These are phyloP conservation scores for Quercus lobata DNA, from an alignment of 331 rosid species.

Conservation along the genomic window DNA sequence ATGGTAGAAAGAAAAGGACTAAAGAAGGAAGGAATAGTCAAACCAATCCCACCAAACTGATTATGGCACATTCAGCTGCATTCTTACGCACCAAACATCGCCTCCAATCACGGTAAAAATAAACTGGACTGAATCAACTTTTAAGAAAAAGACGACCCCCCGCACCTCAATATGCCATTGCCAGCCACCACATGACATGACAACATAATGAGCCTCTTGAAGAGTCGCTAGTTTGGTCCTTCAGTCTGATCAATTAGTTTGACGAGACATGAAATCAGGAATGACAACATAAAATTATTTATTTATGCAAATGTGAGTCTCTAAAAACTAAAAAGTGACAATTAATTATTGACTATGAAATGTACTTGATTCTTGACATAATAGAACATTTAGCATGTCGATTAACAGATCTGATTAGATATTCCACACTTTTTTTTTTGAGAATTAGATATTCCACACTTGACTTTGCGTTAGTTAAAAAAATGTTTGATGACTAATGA, in stretches of 20 bases:
- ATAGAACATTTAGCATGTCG: neutral
- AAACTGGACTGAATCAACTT: neutral
- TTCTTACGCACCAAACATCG: conserved; percentile 22
- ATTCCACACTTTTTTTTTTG: no score
- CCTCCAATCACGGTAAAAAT: conserved; percentile 31
- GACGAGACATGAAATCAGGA: no score
- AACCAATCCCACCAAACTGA: neutral
- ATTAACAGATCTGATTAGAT: no score
- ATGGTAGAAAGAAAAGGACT: neutral
- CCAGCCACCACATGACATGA: neutral
- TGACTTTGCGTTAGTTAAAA: no score
- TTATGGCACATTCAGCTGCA: conserved; percentile 5
- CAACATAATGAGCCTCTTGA: neutral
- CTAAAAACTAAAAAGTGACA: no score
- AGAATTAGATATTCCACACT: no score
- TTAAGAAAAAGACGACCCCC: neutral
- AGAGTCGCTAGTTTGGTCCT: neutral
- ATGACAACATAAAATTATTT: no score
- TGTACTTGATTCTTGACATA: neutral
- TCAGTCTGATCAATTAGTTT: no score
- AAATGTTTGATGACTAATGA: no score
- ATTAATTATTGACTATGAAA: no score
- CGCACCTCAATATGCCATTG: no score
- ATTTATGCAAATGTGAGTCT: no score
- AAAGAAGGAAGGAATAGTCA: conserved; percentile 2